Base-by-base conservation (phyloP, 352 stramenopile genomes). In the Pythium coloratum region DNA sequence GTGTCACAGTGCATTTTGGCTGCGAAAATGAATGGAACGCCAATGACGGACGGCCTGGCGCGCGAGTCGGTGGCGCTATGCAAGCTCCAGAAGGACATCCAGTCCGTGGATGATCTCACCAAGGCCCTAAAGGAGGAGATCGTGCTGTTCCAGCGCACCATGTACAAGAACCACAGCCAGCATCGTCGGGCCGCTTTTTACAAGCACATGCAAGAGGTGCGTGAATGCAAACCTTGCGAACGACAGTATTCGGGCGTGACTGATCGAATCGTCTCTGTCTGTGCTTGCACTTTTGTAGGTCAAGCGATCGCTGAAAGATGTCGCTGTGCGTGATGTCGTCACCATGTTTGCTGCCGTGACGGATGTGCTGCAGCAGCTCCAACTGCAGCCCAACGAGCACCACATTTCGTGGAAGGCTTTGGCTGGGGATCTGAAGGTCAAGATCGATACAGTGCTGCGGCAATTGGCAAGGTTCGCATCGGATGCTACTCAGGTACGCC, bases 101-200 rank as follows among this genome's bases (percentile, higher is more conserved):
- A 73, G 38, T 75, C 69, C 1, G 65, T 78, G 16, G 69, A 78
- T 33, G 72, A 73, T 24, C 68, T 79, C 8, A 44, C 90, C 13
- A 74, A 71, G 20, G 59, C 81, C 9, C 60, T 95, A 20, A 67
- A 66, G 34, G 75, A 91, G 44, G 88, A 95, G 50, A 71, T 82
- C 3, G 55, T 64, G 40, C 67, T 95, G 12, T 92, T 94, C 60
- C 85, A 90, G 66, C 84, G 83, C 32, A 80, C 63, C 16, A 92
- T 96, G 81, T 96, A 96, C 78, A 96, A 94, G 67, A 96, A 96
- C 66, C 82, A 91, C 56, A 96, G 83, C 70, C 88, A 96, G 71
- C 88, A 96, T 61, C 86, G 88, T 3, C 86, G 88, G 24, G 81
- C 86, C 8, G 84, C 84, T 40, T 96, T 92, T 71, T 96, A 82